Base-by-base conservation (phyloP, 345 rosid genomes). In the Euphorbia tirucalli region DNA sequence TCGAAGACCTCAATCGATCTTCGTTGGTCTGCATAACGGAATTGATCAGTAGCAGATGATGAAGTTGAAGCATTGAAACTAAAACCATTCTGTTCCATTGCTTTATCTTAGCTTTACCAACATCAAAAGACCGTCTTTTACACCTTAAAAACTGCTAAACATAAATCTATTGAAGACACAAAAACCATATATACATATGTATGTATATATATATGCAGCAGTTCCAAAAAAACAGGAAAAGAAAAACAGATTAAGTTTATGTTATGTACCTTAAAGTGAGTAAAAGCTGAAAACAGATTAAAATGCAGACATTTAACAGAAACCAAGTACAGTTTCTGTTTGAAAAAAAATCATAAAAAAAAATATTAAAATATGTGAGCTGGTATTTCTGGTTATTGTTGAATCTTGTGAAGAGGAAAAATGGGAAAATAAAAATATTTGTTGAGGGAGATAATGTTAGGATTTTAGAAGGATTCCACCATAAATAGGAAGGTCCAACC, bases 1-100 rank as follows among this genome's bases (percentile, higher is more conserved):
- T 76, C 77, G 22, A 81, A 83, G 13, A 80, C 37, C 60, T 86
- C 80, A 7, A 78, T 76, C 32, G 88, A 77, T 57, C 48, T 72
- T 30, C 72, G 79, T 46, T 80, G 81, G 28, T 74, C 64, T 7
- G 25, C 24, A 11, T 52, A 30, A 10, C 9, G 32, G 43, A 66
- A 61, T 46, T 50, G 61, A 59, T 59, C 59, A 25, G 18, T 31
- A 61, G 46, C 59, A 0, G 28, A 48, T 48, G 28, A 30, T 8
- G 35, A 5, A 13, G 52, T n/a, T n/a, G n/a, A n/a, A n/a, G n/a
- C n/a, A n/a, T n/a, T n/a, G n/a, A n/a, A 25, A 57, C 61, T 61
- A 4, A n/a, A 59, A 28, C 27, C 16, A 2, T 0, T 18, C 21
- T 61, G 11, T n/a, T 61, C 30, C 59, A 19, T 32, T 67, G 46